Evolutionary conservation across 2,329 filamentous ascomycete genomes (phyloP).

Genomic region (Colletotrichum musicola): DNA sequence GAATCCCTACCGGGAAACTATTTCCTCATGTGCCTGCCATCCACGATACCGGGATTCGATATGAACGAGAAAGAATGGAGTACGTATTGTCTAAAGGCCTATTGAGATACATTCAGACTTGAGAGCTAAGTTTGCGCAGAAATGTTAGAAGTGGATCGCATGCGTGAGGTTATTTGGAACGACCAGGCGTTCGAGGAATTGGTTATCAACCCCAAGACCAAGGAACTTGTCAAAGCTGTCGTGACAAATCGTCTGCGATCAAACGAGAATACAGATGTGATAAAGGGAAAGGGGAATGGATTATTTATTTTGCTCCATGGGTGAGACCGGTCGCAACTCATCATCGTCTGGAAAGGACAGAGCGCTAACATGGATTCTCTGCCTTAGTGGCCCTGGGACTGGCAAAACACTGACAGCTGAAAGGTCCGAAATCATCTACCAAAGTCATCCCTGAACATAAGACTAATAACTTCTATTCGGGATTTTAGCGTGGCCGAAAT

Average conservation of each 20-base stretch:
- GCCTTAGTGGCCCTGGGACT: conserved; percentile 45
- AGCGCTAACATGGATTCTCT: not conserved
- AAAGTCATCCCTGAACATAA: no score
- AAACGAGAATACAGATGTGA: conserved; percentile 43
- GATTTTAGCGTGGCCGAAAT: conserved; percentile 48
- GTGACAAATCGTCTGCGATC: conserved; percentile 41
- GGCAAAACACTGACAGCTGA: conserved; percentile 54
- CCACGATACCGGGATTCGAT: not conserved
- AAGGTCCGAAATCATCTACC: conserved; percentile 29
- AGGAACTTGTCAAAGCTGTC: conserved; percentile 48
- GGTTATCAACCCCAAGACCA: conserved; percentile 40
- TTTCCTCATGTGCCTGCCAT: conserved; percentile 3
- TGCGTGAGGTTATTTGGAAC: conserved; percentile 24
- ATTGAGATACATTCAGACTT: not conserved
- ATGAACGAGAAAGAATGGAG: conserved; percentile 20
- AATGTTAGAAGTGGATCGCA: not conserved
- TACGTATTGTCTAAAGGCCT: not conserved
- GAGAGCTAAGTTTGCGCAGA: not conserved
- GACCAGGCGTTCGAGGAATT: conserved; percentile 40
- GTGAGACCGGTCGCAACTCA: not conserved
- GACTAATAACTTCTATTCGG: not conserved
- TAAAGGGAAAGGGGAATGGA: conserved; percentile 50
- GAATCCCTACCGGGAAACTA: not conserved
- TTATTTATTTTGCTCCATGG: conserved; percentile 52
- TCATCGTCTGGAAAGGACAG: not conserved